Evolutionary conservation across 768 basidiomycete genomes (phyloP).

Genomic region (Termitomyces sp.): DNA sequence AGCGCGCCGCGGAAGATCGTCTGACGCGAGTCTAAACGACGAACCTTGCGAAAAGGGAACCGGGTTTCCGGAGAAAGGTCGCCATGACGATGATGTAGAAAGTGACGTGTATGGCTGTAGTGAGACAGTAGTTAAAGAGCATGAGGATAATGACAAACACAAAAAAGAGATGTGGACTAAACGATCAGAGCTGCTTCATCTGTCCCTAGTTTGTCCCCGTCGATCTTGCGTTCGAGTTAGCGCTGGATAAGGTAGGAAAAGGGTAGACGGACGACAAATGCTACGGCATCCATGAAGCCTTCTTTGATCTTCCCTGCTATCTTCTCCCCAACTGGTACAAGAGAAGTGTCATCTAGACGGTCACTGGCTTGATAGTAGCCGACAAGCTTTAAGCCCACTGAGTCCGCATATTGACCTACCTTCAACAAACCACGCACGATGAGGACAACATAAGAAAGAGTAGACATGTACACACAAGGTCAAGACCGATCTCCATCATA

Average conservation of each 20-base stretch:
- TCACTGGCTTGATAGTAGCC: constrained; percentile 77
- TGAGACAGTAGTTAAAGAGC: not conserved
- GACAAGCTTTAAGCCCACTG: constrained; percentile 47
- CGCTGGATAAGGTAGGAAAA: not conserved
- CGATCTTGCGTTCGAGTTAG: constrained; percentile 36
- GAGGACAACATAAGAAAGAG: not conserved
- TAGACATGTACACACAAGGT: constrained; percentile 39
- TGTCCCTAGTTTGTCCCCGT: constrained; percentile 51
- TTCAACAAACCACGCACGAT: constrained; percentile 18
- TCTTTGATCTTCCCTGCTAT: constrained; percentile 51
- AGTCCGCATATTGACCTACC: constrained; percentile 56
- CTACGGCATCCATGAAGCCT: constrained; percentile 54
- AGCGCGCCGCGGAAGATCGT: constrained; percentile 41
- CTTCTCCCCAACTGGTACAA: constrained; percentile 63
- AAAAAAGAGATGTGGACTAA: constrained; percentile 19
- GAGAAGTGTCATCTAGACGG: constrained; percentile 48
- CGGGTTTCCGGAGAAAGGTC: constrained; percentile 31
- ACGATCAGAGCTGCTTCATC: constrained; percentile 54
- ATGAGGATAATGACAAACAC: not conserved
- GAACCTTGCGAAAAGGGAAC: constrained; percentile 41
- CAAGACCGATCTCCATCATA: constrained; percentile 83
- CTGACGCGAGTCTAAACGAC: constrained; percentile 38
- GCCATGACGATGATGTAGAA: constrained; percentile 35
- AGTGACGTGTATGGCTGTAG: constrained; percentile 48
- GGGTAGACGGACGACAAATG: constrained; percentile 54